Conservation (phyloP, 2,329 filamentous ascomycete species). For the Claviceps quebecensis region DNA sequence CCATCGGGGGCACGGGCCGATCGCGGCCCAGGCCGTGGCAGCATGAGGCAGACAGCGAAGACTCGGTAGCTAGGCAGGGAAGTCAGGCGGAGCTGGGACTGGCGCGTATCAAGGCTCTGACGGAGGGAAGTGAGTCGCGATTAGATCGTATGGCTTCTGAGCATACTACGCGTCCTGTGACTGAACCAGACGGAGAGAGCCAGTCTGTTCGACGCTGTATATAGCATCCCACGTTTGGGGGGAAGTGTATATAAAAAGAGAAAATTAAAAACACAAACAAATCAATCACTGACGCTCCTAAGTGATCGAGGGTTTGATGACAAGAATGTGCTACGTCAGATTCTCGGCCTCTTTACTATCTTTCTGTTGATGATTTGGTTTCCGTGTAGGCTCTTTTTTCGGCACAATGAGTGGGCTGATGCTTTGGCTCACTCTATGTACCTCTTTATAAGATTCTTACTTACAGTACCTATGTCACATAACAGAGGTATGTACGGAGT, state of each 20-base stretch:
- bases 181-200: not conserved
- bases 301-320: too few species aligned
- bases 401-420: too few species aligned
- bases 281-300: too few species aligned
- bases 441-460: too few species aligned
- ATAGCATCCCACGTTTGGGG: not conserved
- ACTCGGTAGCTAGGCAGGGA: not conserved
- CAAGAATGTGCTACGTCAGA: too few species aligned
- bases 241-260: not conserved
- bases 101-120: not conserved
- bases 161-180: not conserved
- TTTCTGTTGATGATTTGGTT: too few species aligned
- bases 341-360: too few species aligned
- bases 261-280: too few species aligned
- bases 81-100: not conserved
- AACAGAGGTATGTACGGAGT: too few species aligned
- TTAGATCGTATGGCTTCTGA: not conserved
- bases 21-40: not conserved
- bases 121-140: not conserved
- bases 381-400: too few species aligned
- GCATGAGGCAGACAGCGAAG: not conserved
- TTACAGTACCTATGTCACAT: too few species aligned
- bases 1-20: not conserved
- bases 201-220: not conserved
- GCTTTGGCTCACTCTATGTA: too few species aligned